phyloP scores from a whole-genome alignment of 129 eudicot genomes.

The Arctium lappa region DNA sequence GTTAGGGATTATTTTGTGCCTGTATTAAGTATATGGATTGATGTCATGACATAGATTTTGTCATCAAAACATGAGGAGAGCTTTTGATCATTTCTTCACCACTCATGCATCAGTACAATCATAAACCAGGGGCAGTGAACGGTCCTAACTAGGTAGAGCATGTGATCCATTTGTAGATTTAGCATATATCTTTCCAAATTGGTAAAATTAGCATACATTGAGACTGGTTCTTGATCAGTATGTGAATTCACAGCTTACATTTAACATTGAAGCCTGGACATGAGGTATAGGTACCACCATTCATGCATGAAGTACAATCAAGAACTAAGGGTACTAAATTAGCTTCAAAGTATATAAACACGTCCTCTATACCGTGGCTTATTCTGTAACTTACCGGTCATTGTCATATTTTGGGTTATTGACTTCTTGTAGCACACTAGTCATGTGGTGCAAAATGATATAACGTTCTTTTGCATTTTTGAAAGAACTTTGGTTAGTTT shows the following conservation, averaged over 20 bases:
- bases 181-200: neutral
- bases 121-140: neutral
- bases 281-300: neutral
- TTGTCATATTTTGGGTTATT: neutral
- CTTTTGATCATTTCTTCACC: neutral
- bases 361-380: neutral
- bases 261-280: neutral
- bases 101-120: neutral
- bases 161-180: neutral
- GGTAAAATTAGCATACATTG: neutral
- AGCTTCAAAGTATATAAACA: neutral
- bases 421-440: neutral
- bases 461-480: neutral
- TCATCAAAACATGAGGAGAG: neutral
- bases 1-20: neutral
- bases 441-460: too few relatives aligned
- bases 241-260: neutral
- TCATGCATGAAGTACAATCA: conserved; percentile 5
- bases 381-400: neutral
- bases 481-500: neutral
- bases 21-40: neutral
- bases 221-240: neutral
- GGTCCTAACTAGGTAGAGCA: neutral
- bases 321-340: neutral
- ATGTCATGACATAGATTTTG: neutral